phyloP scores from a whole-genome alignment of 495 filamentous ascomycete genomes.

The Hypoxylon fragiforme region DNA sequence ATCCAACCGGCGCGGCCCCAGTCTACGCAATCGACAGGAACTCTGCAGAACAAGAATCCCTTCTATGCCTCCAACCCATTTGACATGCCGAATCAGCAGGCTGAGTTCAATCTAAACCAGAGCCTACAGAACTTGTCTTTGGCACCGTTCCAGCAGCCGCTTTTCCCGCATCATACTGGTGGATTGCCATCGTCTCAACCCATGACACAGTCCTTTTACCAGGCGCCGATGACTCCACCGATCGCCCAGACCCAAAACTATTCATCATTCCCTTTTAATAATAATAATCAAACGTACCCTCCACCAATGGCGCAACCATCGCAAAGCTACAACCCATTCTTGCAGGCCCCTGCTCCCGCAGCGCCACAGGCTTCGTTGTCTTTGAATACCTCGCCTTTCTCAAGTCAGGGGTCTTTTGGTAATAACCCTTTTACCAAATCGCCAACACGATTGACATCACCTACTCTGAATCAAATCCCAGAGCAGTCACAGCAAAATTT shows the following conservation, averaged over 20 bases:
- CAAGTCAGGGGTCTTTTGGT: conserved; percentile 32
- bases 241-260: conserved; percentile 59
- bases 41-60: conserved; percentile 57
- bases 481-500: conserved; percentile 56
- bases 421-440: conserved; percentile 53
- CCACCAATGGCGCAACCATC: conserved; percentile 41
- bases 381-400: conserved; percentile 44
- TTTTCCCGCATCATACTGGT: conserved; percentile 85
- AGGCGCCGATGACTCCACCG: conserved; percentile 63
- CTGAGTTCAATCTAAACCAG: conserved; percentile 55
- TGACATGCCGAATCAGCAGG: conserved; percentile 47
- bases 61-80: conserved; percentile 57
- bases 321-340: conserved; percentile 68
- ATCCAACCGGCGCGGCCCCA: conserved; percentile 52
- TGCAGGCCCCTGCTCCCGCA: conserved; percentile 47
- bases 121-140: conserved; percentile 77
- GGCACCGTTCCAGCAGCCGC: conserved; percentile 61
- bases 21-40: conserved; percentile 62
- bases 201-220: conserved; percentile 48
- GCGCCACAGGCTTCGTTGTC: conserved; percentile 39
- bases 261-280: conserved; percentile 46
- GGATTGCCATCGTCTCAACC: conserved; percentile 65
- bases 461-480: conserved; percentile 51
- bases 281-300: conserved; percentile 53
- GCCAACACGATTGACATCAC: conserved; percentile 49